These are phyloP conservation scores for Debaryomyces maramus DNA, from an alignment of 805 yeast genomes.

Conservation along the genomic window DNA sequence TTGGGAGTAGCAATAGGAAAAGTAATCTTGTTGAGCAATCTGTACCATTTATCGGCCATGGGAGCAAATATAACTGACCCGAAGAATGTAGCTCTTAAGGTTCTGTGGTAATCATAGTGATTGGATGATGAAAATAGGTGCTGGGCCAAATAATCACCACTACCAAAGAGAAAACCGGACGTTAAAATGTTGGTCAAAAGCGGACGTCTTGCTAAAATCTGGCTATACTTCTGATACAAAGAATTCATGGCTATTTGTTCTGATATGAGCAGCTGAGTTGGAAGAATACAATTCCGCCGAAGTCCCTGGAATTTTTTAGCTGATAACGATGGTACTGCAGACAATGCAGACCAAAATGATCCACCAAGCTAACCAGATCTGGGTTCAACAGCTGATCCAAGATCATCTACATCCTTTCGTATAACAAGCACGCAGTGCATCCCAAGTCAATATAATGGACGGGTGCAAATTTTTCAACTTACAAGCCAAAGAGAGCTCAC, in stretches of 20 bases:
- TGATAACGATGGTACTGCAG: not conserved
- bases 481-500: too few relatives aligned
- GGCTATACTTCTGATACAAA: constrained; percentile 23
- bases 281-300: too few relatives aligned
- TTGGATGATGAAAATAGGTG: constrained; percentile 32
- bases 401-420: too few relatives aligned
- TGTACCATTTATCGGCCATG: constrained; percentile 72
- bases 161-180: constrained; percentile 61
- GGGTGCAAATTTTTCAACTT: too few relatives aligned
- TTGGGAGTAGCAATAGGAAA: constrained; percentile 26
- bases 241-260: constrained; percentile 13
- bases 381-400: too few relatives aligned
- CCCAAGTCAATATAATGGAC: too few relatives aligned
- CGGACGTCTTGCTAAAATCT: constrained; percentile 35
- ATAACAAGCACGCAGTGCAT: too few relatives aligned
- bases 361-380: too few relatives aligned
- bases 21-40: constrained; percentile 43
- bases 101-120: constrained; percentile 53
- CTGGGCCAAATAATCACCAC: constrained; percentile 80
- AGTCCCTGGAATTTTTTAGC: too few relatives aligned
- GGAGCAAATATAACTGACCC: constrained; percentile 79
- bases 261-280: too few relatives aligned
- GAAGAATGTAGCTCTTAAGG: constrained; percentile 62
- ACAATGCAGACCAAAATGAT: too few relatives aligned
- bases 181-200: constrained; percentile 46